Conservation (phyloP, 2,329 filamentous ascomycete genomes). For the Seiridium cupressi region DNA sequence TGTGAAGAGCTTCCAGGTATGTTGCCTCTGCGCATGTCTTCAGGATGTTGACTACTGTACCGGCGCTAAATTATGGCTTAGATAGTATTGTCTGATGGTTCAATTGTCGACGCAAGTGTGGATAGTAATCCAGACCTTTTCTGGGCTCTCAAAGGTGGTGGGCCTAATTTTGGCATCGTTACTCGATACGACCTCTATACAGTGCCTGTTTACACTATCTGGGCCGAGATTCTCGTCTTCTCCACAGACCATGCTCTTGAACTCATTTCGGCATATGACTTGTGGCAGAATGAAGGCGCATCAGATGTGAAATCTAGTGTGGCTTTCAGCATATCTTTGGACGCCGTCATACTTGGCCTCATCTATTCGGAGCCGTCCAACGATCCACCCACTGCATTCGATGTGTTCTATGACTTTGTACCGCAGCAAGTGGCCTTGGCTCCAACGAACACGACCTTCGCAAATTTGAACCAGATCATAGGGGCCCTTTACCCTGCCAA, state of each 20-base stretch:
- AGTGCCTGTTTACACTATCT: background rate
- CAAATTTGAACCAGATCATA: background rate
- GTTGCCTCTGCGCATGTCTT: background rate
- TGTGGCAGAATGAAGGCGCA: slow-evolving; percentile 13
- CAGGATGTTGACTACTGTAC: slow-evolving; percentile 16
- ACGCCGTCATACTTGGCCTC: slow-evolving; percentile 17
- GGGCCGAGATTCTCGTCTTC: slow-evolving; percentile 12
- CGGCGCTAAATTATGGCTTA: slow-evolving; percentile 13
- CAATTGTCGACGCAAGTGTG: background rate
- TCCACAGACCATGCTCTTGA: slow-evolving; percentile 13
- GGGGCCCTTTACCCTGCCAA: background rate
- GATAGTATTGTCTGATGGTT: slow-evolving; percentile 4
- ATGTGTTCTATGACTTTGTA: slow-evolving; percentile 32
- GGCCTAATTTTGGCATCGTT: slow-evolving; percentile 3
- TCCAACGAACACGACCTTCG: background rate
- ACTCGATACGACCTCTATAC: background rate
- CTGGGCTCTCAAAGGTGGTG: slow-evolving; percentile 6
- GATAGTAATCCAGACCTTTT: background rate
- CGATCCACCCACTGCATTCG: slow-evolving; percentile 26
- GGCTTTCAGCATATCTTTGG: slow-evolving; percentile 9
- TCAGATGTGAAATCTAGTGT: slow-evolving; percentile 15
- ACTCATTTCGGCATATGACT: slow-evolving; percentile 14
- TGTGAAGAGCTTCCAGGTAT: slow-evolving; percentile 1
- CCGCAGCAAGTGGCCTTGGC: background rate
- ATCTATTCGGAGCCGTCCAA: slow-evolving; percentile 16